Evolutionary conservation across 2,329 filamentous ascomycete genomes (phyloP), one percentile per base, ranked within the genome.

Genomic region (Drechslerella dactyloides): DNA sequence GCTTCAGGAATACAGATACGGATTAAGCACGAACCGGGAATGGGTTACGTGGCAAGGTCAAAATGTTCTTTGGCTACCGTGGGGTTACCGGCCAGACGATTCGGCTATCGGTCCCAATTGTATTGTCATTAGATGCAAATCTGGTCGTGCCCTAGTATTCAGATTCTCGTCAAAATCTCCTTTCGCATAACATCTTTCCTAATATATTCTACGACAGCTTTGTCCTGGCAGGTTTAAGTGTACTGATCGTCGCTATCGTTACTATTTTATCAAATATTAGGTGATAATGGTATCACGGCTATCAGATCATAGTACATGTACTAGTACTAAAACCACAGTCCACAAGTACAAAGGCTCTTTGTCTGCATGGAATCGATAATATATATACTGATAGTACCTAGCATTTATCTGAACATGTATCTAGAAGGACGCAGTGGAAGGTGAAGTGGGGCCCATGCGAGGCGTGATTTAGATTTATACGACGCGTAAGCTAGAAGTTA

Each of bases 11-110:
- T 37, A 54, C 51, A 37, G 51, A 15, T 54, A 54, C 27, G 51
- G 23, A 35, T n/a, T 54, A 54, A 54, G 35, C 35, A 11, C 51
- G 4, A 37, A 51, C 33, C 3, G 35, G 24, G 46, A 21, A 19
- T 61, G 57, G 46, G 19, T 61, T 35, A 51, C 42, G 15, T 52
- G 42, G 27, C 33, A 51, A 27, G 23, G n/a, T 51, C 21, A 61
- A 52, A 51, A 53, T 52, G 27, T 61, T 19, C 57, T 61, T 54
- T 61, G 57, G 46, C 23, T 61, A 46, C 46, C 57, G 19, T 37
- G 33, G n/a, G 46, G 52, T 42, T 42, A 42, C 37, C 37, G 37
- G 37, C 37, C 37, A 15, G 5, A 4, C 3, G 5, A 13, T 42
- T 42, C 37, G 37, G 37, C 37, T 15, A 13, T 42, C 37, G 37